Evolutionary conservation across 2,329 filamentous ascomycete species (phyloP), one percentile per base, ranked within the genome.

Genomic region (Pseudohalonectria lignicola): DNA sequence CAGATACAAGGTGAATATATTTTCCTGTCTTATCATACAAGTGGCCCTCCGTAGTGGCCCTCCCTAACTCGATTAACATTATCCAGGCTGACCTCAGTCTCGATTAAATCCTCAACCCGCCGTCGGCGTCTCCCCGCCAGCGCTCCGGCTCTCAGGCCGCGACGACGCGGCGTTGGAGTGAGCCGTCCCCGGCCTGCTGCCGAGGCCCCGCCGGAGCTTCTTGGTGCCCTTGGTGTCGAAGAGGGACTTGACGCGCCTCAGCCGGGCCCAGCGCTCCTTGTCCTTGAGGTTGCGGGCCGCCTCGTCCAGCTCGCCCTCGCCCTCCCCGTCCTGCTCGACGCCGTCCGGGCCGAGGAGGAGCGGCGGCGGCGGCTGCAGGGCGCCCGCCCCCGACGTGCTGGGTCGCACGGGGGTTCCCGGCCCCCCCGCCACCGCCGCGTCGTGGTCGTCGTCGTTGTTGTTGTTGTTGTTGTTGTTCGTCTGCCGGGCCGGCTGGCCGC

Each of bases 231-330:
- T 85, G 5, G 74, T 67, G 44, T 82, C 77, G 49, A 86, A 77
- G 34, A 83, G 58, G 51, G 79, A 83, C 65, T 82, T 82, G 41
- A 86, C 79, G 41, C 74, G 71, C 49, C 78, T 71, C 45, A 86
- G 59, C 47, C 78, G 70, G n/a, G 78, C 73, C 80, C 80, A 85
- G 45, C 81, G 68, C 56, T 82, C 78, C 54, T 82, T 82, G 43
- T 86, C 81, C 52, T 81, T 81, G 32, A 61, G 67, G 34, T 68
- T 64, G 19, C 67, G 61, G 1, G 55, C 56, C 29, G 60, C 62
- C 33, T 69, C 64, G 16, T 71, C 63, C 9, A 67, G 58, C 13
- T 66, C 67, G 31, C 71, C 73, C 29, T 61, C 64, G 4, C 59
- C 59, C 37, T 58, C 46, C 13, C 37, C 47, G 3, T 46, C 53